These are phyloP conservation scores for Entomortierella beljakovae DNA, from an alignment of 192 early-diverging fungal species.

Conservation along the genomic window DNA sequence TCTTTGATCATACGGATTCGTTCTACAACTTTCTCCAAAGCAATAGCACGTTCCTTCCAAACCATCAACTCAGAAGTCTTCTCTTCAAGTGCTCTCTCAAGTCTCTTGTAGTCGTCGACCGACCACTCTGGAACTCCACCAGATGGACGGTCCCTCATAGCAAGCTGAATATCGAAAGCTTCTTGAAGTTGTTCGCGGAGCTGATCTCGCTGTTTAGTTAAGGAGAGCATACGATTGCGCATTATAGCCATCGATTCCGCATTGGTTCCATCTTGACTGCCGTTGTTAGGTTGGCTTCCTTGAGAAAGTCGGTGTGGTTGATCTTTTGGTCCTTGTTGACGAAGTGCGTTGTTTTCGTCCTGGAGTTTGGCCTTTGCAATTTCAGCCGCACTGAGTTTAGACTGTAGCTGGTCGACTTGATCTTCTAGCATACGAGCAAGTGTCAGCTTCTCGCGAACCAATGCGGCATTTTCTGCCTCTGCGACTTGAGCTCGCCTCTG, in stretches of 20 bases:
- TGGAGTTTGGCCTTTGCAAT: conserved; percentile 39
- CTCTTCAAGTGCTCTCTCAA: conserved; percentile 46
- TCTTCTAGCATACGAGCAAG: conserved; percentile 45
- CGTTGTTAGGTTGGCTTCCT: not conserved
- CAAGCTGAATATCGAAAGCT: conserved; percentile 48
- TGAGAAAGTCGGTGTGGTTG: conserved; percentile 20
- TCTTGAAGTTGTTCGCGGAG: conserved; percentile 47
- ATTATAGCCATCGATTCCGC: conserved; percentile 40
- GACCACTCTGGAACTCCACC: conserved; percentile 42
- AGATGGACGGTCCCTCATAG: conserved; percentile 29
- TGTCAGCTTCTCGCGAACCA: conserved; percentile 46
- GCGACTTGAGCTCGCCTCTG: conserved; percentile 39
- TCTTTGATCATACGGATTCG: conserved; percentile 53
- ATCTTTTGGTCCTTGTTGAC: conserved; percentile 27
- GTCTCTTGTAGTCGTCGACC: conserved; percentile 40
- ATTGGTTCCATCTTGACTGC: not conserved
- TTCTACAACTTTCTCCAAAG: conserved; percentile 50
- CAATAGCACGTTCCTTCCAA: conserved; percentile 51
- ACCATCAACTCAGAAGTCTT: conserved; percentile 34
- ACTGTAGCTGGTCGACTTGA: conserved; percentile 48
- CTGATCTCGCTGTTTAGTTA: conserved; percentile 46
- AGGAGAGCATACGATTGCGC: conserved; percentile 42
- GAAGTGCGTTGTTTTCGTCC: conserved; percentile 41
- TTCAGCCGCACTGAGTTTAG: conserved; percentile 40
- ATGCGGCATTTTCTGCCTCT: conserved; percentile 37